Conservation (phyloP, 139 green algal species). For the Chlamydomonas asymmetrica region DNA sequence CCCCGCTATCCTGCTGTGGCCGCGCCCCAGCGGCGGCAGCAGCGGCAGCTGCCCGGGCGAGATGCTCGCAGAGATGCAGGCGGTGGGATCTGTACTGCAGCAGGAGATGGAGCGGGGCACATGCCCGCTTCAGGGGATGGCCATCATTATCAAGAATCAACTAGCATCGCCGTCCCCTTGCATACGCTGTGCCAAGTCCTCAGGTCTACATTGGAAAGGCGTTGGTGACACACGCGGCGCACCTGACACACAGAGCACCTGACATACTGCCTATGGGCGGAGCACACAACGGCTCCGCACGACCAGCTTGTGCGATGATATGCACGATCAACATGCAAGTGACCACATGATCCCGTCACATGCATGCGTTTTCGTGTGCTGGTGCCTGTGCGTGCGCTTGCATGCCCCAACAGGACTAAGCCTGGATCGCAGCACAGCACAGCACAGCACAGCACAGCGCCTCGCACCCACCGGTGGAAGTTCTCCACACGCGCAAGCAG, state of each 20-base stretch:
- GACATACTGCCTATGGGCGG: neutral
- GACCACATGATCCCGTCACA: neutral
- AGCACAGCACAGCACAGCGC: neutral
- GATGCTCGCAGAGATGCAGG: neutral
- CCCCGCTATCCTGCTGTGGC: no score
- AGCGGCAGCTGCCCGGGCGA: neutral
- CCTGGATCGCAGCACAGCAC: neutral
- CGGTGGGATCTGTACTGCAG: slow-evolving; percentile 22
- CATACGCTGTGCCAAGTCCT: neutral
- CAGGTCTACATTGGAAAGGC: slow-evolving; percentile 9
- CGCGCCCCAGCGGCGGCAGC: neutral
- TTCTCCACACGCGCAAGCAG: slow-evolving; percentile 34
- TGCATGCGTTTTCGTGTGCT: neutral
- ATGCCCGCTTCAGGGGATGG: neutral
- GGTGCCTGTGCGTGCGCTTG: neutral
- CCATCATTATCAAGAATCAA: no score
- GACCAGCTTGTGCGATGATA: no score
- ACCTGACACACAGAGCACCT: neutral
- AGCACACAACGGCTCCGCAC: no score
- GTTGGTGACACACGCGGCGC: neutral
- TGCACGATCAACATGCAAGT: neutral
- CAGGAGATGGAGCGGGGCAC: neutral
- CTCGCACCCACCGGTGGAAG: slow-evolving; percentile 42
- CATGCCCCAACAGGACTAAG: neutral
- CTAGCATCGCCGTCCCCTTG: no score